A percentile compares a stretch with the other conserved stretches of the same genome.
Evolutionary conservation across 306 rosid genomes (phyloP).

Genomic region (Rosa rugosa): DNA sequence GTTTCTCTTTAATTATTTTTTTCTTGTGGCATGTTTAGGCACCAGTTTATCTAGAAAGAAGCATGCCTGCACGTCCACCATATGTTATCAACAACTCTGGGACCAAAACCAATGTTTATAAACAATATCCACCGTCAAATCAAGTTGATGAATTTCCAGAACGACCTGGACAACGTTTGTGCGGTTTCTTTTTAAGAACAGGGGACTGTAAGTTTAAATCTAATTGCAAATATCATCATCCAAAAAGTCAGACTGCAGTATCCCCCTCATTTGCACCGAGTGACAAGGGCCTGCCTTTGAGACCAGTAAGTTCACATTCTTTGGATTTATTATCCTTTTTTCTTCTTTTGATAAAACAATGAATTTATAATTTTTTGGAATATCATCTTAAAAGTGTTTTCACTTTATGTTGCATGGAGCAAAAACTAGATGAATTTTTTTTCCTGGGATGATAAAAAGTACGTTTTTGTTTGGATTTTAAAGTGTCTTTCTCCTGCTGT

Average conservation of each 20-base stretch:
- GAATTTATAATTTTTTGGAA: neutral
- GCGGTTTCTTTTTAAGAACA: slow-evolving; percentile 82
- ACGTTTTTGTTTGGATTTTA: neutral
- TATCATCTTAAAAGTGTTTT: neutral
- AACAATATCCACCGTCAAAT: slow-evolving; percentile 48
- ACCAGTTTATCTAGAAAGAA: slow-evolving; percentile 67
- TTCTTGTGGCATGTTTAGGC: slow-evolving; percentile 55
- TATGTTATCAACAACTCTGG: slow-evolving; percentile 54
- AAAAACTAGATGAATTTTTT: neutral
- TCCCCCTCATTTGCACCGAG: slow-evolving; percentile 53
- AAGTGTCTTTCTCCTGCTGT: neutral
- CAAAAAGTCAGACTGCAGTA: slow-evolving; percentile 54
- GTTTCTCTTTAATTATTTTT: neutral
- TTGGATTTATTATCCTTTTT: neutral
- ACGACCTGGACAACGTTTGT: slow-evolving; percentile 91
- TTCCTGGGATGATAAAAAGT: neutral
- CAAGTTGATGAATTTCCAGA: slow-evolving; percentile 70
- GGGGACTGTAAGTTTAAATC: slow-evolving; percentile 84
- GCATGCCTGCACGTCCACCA: slow-evolving; percentile 56
- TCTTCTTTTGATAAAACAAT: neutral
- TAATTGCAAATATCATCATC: slow-evolving; percentile 92
- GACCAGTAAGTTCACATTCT: slow-evolving; percentile 68
- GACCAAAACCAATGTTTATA: slow-evolving; percentile 50
- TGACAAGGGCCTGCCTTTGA: slow-evolving; percentile 91
- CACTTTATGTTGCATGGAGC: neutral